These are phyloP conservation scores for Filobasidium uniguttulatum DNA, from an alignment of 1,284 basidiomycete species.

Conservation along the genomic window DNA sequence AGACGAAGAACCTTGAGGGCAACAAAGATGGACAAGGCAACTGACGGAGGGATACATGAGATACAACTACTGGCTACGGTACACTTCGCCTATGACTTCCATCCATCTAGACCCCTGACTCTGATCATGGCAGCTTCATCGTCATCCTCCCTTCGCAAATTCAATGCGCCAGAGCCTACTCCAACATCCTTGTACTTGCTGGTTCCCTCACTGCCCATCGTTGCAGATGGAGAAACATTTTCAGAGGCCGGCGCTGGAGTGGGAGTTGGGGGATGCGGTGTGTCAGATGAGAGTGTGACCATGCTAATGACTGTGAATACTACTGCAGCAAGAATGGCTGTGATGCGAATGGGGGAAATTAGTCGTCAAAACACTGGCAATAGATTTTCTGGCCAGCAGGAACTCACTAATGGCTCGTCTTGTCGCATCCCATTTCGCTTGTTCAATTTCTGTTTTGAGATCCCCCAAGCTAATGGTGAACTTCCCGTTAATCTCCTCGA, in stretches of 20 bases:
- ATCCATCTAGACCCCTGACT: neutral
- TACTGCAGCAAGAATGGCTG: constrained; percentile 30
- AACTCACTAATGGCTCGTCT: constrained; percentile 62
- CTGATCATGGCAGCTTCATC: constrained; percentile 1
- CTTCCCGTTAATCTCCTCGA: constrained; percentile 82
- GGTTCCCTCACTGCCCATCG: neutral
- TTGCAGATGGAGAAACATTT: neutral
- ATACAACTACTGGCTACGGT: too few relatives aligned
- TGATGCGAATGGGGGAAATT: neutral
- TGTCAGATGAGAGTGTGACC: constrained; percentile 13
- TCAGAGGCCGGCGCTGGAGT: too few relatives aligned
- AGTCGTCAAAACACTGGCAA: neutral
- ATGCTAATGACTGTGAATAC: constrained; percentile 26
- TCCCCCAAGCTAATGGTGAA: constrained; percentile 72
- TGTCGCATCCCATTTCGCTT: constrained; percentile 83
- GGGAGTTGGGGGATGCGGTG: neutral
- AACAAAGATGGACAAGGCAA: too few relatives aligned
- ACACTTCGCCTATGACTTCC: too few relatives aligned
- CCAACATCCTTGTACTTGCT: constrained; percentile 1
- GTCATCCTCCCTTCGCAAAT: neutral
- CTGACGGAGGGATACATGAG: too few relatives aligned
- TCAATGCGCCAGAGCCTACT: neutral
- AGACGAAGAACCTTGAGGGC: too few relatives aligned
- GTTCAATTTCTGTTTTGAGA: constrained; percentile 70
- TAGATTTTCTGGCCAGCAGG: neutral